Evolutionary conservation across 495 filamentous ascomycete genomes (phyloP), one percentile per base, ranked within the genome.

Genomic region (Symbiotaphrina buchneri): DNA sequence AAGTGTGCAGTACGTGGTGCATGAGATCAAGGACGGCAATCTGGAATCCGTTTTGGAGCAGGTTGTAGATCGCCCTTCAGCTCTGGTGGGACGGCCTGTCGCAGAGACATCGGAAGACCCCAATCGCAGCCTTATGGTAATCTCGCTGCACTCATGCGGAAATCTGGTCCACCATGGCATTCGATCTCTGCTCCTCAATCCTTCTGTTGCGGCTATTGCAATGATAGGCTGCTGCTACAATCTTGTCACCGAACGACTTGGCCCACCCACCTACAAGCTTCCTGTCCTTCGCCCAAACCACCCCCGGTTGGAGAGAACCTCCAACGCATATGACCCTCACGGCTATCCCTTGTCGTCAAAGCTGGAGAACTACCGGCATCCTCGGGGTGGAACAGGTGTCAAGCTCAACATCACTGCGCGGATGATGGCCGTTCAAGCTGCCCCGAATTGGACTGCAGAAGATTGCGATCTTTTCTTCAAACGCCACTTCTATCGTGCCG

Each of bases 161-260:
- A 95, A 94, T 43, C 70, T 97, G 10, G 67, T 85, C n/a, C 87
- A 97, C 43, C 83, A 91, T 44, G 87, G 78, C 2, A 69, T 97
- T 25, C 74, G 78, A 4, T 87, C 87, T 3, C 59, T 97, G 26
- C 49, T 78, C 10, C 44, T 81, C 21, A 94, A 92, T 42, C 76
- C 82, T 1, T 60, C 67, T 18, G 79, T 95, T 31, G 65, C 72
- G 11, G 82, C 80, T 10, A 74, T 95, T 27, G 87, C 87, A 21
- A 77, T 97, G 46, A 78, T 97, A 25, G 87, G 87, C 21, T 97
- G 87, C 55, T 97, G 87, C 56, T 94, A 97, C 58, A 97, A 97
- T 37, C 71, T 94, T 13, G 49, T 94, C 33, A 93, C 84, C 2
- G 87, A 94, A 45, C 69, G 82, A 31, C 63, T 91, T 14, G 76